phyloP scores from a whole-genome alignment of 441 rosid genomes.

The Monsonia emarginata region DNA sequence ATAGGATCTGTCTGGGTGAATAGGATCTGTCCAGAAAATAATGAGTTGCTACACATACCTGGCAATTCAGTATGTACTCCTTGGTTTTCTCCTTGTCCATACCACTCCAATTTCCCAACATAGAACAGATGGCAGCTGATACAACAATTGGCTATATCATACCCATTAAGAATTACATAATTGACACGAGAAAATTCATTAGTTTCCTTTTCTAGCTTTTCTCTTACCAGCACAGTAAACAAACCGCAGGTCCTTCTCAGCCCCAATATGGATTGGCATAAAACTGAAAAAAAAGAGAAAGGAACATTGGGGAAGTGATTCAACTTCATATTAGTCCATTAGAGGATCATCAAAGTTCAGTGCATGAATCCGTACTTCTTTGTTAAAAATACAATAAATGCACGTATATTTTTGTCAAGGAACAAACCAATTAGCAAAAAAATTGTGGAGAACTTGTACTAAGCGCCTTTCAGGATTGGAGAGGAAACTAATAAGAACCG shows the following conservation, averaged over 20 bases:
- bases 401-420: neutral
- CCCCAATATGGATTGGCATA: slow-evolving; percentile 78
- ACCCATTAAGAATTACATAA: slow-evolving; percentile 15
- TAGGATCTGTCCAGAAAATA: neutral
- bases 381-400: neutral
- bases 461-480: neutral
- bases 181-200: slow-evolving; percentile 7
- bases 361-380: neutral
- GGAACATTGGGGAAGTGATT: slow-evolving; percentile 4
- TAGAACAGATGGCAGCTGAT: slow-evolving; percentile 73
- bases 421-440: neutral
- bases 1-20: neutral
- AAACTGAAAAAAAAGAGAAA: slow-evolving; percentile 48
- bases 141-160: slow-evolving; percentile 25
- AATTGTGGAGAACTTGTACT: too few relatives aligned
- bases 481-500: slow-evolving; percentile 1
- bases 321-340: neutral
- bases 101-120: slow-evolving; percentile 80
- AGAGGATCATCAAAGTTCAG: neutral
- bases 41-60: slow-evolving; percentile 33
- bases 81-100: slow-evolving; percentile 73
- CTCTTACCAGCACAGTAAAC: slow-evolving; percentile 87
- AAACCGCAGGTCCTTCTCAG: slow-evolving; percentile 83
- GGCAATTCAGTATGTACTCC: slow-evolving; percentile 64
- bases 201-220: slow-evolving; percentile 12